Conservation (phyloP, 2,329 filamentous ascomycete genomes). For the Geosmithia morbida region DNA sequence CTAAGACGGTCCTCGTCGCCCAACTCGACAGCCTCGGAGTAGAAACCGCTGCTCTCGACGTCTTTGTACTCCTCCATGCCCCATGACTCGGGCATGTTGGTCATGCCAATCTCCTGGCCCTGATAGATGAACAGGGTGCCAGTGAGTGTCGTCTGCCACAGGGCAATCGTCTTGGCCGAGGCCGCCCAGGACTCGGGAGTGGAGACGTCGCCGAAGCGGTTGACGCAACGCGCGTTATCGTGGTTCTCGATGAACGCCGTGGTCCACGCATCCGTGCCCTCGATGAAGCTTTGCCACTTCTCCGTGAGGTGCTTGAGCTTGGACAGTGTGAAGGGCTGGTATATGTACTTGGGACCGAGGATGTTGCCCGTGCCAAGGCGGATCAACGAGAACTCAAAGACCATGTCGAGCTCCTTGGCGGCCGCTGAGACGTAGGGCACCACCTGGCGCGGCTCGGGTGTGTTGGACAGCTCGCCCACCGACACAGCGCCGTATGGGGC, state of each 20-base stretch:
- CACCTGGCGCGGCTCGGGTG: slow-evolving; percentile 34
- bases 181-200: slow-evolving; percentile 25
- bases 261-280: slow-evolving; percentile 38
- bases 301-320: slow-evolving; percentile 26
- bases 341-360: slow-evolving; percentile 31
- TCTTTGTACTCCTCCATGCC: slow-evolving; percentile 36
- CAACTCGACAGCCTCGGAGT: slow-evolving; percentile 24
- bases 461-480: slow-evolving; percentile 47
- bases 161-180: slow-evolving; percentile 36
- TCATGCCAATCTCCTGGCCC: slow-evolving; percentile 48
- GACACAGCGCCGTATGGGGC: slow-evolving; percentile 43
- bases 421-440: slow-evolving; percentile 38
- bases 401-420: slow-evolving; percentile 43
- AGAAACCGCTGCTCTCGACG: slow-evolving; percentile 38
- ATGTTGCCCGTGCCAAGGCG: slow-evolving; percentile 34
- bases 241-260: slow-evolving; percentile 51
- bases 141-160: slow-evolving; percentile 31
- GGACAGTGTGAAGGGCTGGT: slow-evolving; percentile 28
- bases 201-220: slow-evolving; percentile 33
- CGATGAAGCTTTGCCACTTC: slow-evolving; percentile 34
- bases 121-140: slow-evolving; percentile 45
- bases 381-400: slow-evolving; percentile 45
- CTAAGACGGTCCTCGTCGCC: slow-evolving; percentile 19
- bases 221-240: slow-evolving; percentile 43
- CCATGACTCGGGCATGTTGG: slow-evolving; percentile 37